Conservation (phyloP, 352 stramenopile genomes). For the Phytophthora pisi region DNA sequence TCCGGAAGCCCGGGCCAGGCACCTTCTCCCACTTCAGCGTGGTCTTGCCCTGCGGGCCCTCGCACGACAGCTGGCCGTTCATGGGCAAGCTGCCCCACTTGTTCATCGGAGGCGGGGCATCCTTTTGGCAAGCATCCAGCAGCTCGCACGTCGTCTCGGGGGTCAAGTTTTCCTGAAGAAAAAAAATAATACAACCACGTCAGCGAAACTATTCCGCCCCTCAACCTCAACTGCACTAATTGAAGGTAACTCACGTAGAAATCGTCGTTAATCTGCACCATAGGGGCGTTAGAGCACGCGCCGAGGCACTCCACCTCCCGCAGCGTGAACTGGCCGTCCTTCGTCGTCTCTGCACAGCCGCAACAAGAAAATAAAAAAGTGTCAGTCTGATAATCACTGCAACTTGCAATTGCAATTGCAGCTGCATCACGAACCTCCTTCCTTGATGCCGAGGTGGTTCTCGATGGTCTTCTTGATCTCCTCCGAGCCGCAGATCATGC, state of each 20-base stretch:
- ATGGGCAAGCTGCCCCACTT: slow-evolving; percentile 99
- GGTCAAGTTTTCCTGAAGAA: slow-evolving; percentile 97
- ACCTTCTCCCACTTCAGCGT: slow-evolving; percentile 89
- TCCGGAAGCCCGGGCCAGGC: slow-evolving; percentile 87
- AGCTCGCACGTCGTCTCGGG: slow-evolving; percentile 97
- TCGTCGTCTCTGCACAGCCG: slow-evolving; percentile 69
- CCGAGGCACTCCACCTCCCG: slow-evolving; percentile 99
- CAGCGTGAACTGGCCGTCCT: slow-evolving; percentile 92
- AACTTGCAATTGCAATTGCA: neutral
- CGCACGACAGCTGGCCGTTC: slow-evolving; percentile 99
- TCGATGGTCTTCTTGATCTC: slow-evolving; percentile 99
- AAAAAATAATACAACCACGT: slow-evolving; percentile 10
- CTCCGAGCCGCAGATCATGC: slow-evolving; percentile 99
- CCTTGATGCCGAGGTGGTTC: slow-evolving; percentile 97
- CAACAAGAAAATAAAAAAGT: neutral
- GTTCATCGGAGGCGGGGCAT: slow-evolving; percentile 93
- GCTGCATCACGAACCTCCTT: slow-evolving; percentile 72
- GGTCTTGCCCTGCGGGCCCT: slow-evolving; percentile 97
- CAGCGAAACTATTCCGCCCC: neutral
- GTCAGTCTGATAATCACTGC: neutral
- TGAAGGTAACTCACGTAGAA: slow-evolving; percentile 75
- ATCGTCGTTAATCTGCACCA: slow-evolving; percentile 99
- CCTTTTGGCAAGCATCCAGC: slow-evolving; percentile 96
- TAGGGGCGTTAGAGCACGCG: slow-evolving; percentile 99
- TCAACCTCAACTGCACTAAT: neutral